Evolutionary conservation across 805 yeast genomes (phyloP).

Genomic region (Cyberlindnera xylosilytica): DNA sequence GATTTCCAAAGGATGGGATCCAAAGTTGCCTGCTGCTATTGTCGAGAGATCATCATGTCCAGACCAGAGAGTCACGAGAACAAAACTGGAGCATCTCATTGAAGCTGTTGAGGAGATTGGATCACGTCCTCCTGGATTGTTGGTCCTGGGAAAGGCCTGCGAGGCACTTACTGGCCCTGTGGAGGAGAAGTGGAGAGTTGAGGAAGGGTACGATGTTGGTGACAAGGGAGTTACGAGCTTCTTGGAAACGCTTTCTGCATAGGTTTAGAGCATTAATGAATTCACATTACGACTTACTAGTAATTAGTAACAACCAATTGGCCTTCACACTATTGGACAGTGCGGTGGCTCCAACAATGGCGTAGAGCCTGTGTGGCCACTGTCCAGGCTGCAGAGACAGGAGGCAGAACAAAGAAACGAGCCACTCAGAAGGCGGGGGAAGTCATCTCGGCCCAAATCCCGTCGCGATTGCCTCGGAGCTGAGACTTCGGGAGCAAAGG

Average conservation of each 20-base stretch:
- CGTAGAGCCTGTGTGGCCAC: no score
- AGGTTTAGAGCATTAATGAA: neutral
- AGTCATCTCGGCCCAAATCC: no score
- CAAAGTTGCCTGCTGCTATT: constrained; percentile 72
- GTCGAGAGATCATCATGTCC: constrained; percentile 92
- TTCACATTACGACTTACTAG: no score
- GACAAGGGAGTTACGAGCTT: constrained; percentile 4
- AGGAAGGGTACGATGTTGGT: constrained; percentile 33
- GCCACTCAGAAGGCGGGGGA: no score
- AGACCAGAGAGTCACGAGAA: constrained; percentile 82
- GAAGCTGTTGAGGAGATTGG: constrained; percentile 75
- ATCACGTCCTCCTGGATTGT: constrained; percentile 88
- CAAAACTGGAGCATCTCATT: constrained; percentile 62
- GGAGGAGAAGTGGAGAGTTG: constrained; percentile 29
- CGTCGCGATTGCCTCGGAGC: no score
- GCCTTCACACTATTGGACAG: no score
- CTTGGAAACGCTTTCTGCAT: neutral
- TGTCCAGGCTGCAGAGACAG: no score
- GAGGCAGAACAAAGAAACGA: no score
- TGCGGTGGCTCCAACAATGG: no score
- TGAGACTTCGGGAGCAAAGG: no score
- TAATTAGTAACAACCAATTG: no score
- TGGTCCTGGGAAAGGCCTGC: constrained; percentile 81
- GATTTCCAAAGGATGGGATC: constrained; percentile 61
- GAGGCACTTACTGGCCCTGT: constrained; percentile 36